A percentile compares a stretch with the other conserved stretches of the same genome.
These are phyloP conservation scores for Ogataea philodendri DNA, from an alignment of 805 yeast species.

Conservation along the genomic window DNA sequence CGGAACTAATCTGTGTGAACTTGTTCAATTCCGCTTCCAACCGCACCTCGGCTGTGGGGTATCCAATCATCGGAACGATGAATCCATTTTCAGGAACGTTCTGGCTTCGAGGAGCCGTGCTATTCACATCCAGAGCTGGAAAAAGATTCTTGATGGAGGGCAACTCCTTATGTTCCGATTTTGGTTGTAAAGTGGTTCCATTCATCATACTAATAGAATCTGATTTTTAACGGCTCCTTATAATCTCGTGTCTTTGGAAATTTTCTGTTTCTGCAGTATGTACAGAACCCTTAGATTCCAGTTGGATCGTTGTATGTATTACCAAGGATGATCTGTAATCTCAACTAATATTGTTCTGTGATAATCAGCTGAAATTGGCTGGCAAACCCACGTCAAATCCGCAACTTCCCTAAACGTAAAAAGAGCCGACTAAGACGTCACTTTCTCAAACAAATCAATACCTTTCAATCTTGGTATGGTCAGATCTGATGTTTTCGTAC, in stretches of 20 bases:
- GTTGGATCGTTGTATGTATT: no score
- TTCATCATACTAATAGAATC: conserved; percentile 3
- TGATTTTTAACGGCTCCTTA: conserved; percentile 3
- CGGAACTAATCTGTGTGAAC: conserved; percentile 19
- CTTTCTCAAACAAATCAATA: no score
- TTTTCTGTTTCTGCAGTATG: conserved; percentile 8
- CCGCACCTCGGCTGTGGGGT: conserved; percentile 6
- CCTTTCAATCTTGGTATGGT: no score
- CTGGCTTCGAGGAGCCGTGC: conserved; percentile 10
- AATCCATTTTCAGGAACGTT: conserved; percentile 2
- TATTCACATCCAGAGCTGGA: conserved; percentile 16
- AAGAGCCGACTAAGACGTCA: no score
- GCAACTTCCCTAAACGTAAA: no score
- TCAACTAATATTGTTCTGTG: no score
- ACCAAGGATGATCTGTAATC: no score
- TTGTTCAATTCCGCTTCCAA: conserved; percentile 17
- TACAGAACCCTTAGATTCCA: conserved; percentile 1
- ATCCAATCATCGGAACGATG: conserved; percentile 6
- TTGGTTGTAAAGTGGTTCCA: conserved; percentile 8
- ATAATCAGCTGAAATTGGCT: no score
- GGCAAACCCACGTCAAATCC: no score
- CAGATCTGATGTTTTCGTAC: no score
- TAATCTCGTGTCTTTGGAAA: conserved; percentile 1
- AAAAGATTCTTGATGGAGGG: conserved; percentile 27
- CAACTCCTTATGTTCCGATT: conserved; percentile 15